phyloP scores from a whole-genome alignment of 2,329 filamentous ascomycete species.

The Aspergillus carbonarius region DNA sequence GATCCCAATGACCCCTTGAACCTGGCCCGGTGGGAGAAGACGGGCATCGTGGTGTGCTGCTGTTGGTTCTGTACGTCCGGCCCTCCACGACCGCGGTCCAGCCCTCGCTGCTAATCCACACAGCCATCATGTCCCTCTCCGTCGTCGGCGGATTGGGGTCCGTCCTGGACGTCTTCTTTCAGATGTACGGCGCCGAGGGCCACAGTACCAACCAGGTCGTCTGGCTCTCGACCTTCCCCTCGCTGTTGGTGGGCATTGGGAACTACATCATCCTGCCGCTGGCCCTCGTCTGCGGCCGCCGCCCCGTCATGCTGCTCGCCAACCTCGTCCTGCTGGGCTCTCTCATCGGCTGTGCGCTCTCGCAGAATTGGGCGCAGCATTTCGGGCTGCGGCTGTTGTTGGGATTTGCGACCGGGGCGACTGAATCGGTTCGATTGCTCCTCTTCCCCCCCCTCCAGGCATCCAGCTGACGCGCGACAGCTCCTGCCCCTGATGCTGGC shows the following conservation, averaged over 20 bases:
- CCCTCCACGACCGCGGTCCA: not conserved
- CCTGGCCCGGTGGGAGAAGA: constrained; percentile 23
- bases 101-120: not conserved
- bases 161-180: constrained; percentile 36
- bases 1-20: constrained; percentile 30
- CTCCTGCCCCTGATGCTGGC: constrained; percentile 42
- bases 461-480: constrained; percentile 1
- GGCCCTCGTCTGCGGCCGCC: constrained; percentile 39
- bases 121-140: constrained; percentile 28
- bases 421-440: constrained; percentile 30
- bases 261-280: constrained; percentile 43
- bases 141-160: constrained; percentile 30
- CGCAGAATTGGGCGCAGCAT: constrained; percentile 37
- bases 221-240: constrained; percentile 40
- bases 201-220: constrained; percentile 31
- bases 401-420: constrained; percentile 40
- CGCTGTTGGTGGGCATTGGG: constrained; percentile 42
- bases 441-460: not conserved
- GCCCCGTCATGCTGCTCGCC: constrained; percentile 37
- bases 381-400: constrained; percentile 39
- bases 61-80: constrained; percentile 27
- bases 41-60: constrained; percentile 25
- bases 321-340: constrained; percentile 33
- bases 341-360: constrained; percentile 36
- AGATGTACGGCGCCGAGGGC: constrained; percentile 28